Evolutionary conservation across 164 flowering plant species (phyloP).

Genomic region (Umbilicus rupestris): DNA sequence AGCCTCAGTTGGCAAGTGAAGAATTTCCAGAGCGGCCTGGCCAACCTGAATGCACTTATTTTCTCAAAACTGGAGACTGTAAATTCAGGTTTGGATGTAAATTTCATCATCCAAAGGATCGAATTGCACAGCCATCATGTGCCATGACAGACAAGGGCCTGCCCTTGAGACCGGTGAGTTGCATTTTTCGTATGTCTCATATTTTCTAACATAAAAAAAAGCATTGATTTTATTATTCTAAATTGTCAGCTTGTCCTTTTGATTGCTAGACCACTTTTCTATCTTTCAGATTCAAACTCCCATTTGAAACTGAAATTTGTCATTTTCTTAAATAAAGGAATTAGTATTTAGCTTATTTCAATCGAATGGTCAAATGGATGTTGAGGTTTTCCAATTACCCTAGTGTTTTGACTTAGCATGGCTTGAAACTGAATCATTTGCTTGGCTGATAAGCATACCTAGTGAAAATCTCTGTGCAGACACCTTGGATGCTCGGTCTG

Average conservation of each 20-base stretch:
- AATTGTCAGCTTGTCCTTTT: background rate
- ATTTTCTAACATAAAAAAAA: background rate
- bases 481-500: background rate
- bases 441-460: background rate
- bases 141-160: slow-evolving; percentile 67
- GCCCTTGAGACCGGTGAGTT: slow-evolving; percentile 88
- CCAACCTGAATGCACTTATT: slow-evolving; percentile 72
- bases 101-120: slow-evolving; percentile 78
- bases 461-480: background rate
- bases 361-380: background rate
- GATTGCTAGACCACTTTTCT: background rate
- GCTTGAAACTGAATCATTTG: background rate
- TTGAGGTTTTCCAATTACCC: background rate
- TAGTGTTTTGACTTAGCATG: background rate
- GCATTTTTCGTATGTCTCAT: background rate
- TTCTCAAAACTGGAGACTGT: slow-evolving; percentile 74
- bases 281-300: background rate
- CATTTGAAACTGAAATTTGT: background rate
- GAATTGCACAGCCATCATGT: slow-evolving; percentile 24
- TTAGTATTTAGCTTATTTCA: background rate
- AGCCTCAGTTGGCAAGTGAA: slow-evolving; percentile 33
- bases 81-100: slow-evolving; percentile 73
- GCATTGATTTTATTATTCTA: background rate
- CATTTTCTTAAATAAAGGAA: background rate
- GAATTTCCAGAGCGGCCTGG: slow-evolving; percentile 91